Evolutionary conservation across 371 early-diverging fungal genomes (phyloP).

Genomic region (Rhizomucor miehei): DNA sequence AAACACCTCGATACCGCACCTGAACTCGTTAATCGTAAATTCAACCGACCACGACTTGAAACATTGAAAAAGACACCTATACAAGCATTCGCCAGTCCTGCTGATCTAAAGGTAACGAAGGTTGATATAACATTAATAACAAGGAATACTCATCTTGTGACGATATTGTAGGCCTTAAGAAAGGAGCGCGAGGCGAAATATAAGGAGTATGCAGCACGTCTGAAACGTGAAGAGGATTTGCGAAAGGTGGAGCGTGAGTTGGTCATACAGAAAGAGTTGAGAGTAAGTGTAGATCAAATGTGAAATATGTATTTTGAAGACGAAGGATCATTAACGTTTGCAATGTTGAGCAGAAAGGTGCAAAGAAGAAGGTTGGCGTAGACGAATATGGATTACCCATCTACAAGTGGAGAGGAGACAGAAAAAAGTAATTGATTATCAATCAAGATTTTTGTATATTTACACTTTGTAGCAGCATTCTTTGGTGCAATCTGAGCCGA

Average conservation of each 20-base stretch:
- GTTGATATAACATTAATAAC: background rate
- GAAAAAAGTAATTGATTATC: too few species aligned
- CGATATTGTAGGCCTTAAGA: slow-evolving; percentile 5
- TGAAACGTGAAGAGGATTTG: slow-evolving; percentile 78
- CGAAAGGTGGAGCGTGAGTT: slow-evolving; percentile 73
- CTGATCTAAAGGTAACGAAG: slow-evolving; percentile 18
- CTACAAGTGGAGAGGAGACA: slow-evolving; percentile 76
- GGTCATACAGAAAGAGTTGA: slow-evolving; percentile 72
- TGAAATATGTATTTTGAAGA: too few species aligned
- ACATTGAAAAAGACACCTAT: slow-evolving; percentile 54
- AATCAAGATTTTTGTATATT: too few species aligned
- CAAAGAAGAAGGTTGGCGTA: slow-evolving; percentile 74
- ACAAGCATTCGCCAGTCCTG: slow-evolving; percentile 21
- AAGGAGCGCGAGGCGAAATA: slow-evolving; percentile 52
- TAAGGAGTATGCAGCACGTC: slow-evolving; percentile 72
- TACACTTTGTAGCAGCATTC: too few species aligned
- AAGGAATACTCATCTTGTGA: too few species aligned
- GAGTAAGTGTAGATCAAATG: slow-evolving; percentile 59
- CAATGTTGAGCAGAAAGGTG: slow-evolving; percentile 65
- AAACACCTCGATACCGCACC: slow-evolving; percentile 84
- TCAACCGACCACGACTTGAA: slow-evolving; percentile 70
- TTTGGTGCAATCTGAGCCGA: too few species aligned
- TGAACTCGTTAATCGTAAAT: slow-evolving; percentile 77
- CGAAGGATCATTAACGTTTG: background rate
- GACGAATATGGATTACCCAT: slow-evolving; percentile 78